Percentiles rank a stretch among this genome's conserved stretches.
Conservation (phyloP, 1,284 basidiomycete species). For the Austroboletus olivaceoglutinosus region DNA sequence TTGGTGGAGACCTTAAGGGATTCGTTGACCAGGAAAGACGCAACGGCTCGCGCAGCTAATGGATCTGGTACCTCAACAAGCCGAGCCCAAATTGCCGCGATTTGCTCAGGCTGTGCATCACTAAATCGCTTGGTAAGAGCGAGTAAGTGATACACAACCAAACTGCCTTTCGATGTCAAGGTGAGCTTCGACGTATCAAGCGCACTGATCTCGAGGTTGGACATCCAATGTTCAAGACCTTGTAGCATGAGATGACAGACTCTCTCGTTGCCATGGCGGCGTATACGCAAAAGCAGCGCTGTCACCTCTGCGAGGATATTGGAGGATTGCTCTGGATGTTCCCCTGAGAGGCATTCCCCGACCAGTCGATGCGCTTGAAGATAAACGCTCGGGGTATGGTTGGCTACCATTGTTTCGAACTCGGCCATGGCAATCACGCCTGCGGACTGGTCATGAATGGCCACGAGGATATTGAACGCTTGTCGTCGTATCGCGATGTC, state of each 20-base stretch:
- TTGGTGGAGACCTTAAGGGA: conserved; percentile 80
- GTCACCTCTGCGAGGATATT: conserved; percentile 75
- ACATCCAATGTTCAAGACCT: conserved; percentile 79
- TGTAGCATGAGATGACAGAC: conserved; percentile 60
- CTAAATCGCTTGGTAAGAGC: conserved; percentile 80
- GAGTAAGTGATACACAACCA: conserved; percentile 80
- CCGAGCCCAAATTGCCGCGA: conserved; percentile 79
- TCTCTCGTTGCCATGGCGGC: conserved; percentile 49
- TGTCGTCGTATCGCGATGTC: conserved; percentile 65
- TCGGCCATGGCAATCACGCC: conserved; percentile 64
- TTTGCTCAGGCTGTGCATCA: conserved; percentile 77
- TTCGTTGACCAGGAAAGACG: conserved; percentile 86
- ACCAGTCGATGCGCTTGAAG: conserved; percentile 78
- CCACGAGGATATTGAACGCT: conserved; percentile 79
- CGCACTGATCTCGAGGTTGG: conserved; percentile 61
- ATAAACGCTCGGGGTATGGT: conserved; percentile 75
- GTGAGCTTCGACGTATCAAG: conserved; percentile 22
- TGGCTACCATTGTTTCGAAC: conserved; percentile 76
- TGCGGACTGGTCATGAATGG: conserved; percentile 62
- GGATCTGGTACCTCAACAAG: conserved; percentile 70
- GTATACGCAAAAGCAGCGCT: conserved; percentile 69
- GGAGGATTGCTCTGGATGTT: conserved; percentile 71
- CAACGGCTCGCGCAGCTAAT: conserved; percentile 76
- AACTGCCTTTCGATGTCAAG: conserved; percentile 59
- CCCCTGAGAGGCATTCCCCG: conserved; percentile 76